Evolutionary conservation across 805 yeast genomes (phyloP).

Genomic region (Candida boidinii): DNA sequence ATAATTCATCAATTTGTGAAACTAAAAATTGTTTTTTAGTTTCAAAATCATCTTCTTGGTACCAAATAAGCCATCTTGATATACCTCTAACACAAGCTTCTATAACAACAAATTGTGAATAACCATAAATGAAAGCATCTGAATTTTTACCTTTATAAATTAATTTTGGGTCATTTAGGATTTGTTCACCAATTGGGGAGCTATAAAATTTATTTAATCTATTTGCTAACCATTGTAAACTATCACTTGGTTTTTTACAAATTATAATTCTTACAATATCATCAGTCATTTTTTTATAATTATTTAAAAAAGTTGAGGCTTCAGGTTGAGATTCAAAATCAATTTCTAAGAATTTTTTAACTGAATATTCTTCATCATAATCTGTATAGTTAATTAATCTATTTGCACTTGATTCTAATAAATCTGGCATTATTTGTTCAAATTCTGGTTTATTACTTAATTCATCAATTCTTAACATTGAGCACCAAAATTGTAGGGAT

Average conservation of each 20-base stretch:
- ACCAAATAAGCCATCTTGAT: slow-evolving; percentile 94
- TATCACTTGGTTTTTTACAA: slow-evolving; percentile 76
- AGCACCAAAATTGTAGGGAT: slow-evolving; percentile 91
- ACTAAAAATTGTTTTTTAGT: slow-evolving; percentile 42
- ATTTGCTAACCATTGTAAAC: slow-evolving; percentile 73
- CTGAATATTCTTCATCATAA: slow-evolving; percentile 54
- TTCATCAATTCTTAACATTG: slow-evolving; percentile 75
- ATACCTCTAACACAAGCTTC: slow-evolving; percentile 90
- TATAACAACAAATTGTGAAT: slow-evolving; percentile 75
- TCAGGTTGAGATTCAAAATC: slow-evolving; percentile 90
- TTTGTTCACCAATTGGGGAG: slow-evolving; percentile 57
- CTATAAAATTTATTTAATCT: slow-evolving; percentile 67
- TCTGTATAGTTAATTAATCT: slow-evolving; percentile 68
- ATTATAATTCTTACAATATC: slow-evolving; percentile 85
- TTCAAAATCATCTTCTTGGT: slow-evolving; percentile 47
- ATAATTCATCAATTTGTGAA: slow-evolving; percentile 55
- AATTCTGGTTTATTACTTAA: slow-evolving; percentile 51
- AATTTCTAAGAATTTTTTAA: slow-evolving; percentile 61
- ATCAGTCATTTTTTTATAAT: slow-evolving; percentile 77
- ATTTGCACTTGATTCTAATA: slow-evolving; percentile 70
- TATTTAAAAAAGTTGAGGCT: slow-evolving; percentile 61
- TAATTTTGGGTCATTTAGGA: slow-evolving; percentile 46
- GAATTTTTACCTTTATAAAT: slow-evolving; percentile 47
- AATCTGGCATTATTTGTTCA: slow-evolving; percentile 48
- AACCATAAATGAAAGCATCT: slow-evolving; percentile 66